phyloP scores from a whole-genome alignment of 345 rosid species.

The Citrus mangshanensis region DNA sequence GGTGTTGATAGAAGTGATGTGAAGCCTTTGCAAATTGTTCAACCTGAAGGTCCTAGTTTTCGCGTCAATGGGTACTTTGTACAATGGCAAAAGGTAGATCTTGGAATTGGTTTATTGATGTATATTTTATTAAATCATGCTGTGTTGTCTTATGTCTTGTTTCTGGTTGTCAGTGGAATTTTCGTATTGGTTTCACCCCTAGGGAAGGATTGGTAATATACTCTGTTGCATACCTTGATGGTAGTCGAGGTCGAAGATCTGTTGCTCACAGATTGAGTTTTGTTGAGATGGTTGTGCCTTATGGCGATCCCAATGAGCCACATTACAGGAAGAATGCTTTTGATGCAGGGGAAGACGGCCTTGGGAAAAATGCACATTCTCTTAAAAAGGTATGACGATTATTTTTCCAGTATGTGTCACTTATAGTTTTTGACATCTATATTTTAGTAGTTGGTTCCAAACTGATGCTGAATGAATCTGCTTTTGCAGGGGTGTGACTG shows the following conservation, averaged over 20 bases:
- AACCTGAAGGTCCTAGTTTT: constrained; percentile 96
- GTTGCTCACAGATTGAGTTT: constrained; percentile 88
- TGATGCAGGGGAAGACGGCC: constrained; percentile 97
- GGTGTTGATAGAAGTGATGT: constrained; percentile 95
- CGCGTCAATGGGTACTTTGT: constrained; percentile 76
- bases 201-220: constrained; percentile 87
- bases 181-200: constrained; percentile 91
- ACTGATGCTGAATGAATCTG: not conserved
- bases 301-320: constrained; percentile 95
- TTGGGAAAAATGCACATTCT: constrained; percentile 94
- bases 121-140: constrained; percentile 7
- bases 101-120: not conserved
- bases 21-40: constrained; percentile 76
- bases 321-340: constrained; percentile 95
- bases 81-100: constrained; percentile 85
- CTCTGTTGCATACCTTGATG: constrained; percentile 89
- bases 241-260: constrained; percentile 86
- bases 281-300: constrained; percentile 96
- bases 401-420: constrained; percentile 14
- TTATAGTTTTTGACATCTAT: not conserved
- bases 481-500: constrained; percentile 78
- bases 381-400: constrained; percentile 65
- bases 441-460: not conserved
- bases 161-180: constrained; percentile 74
- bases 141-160: constrained; percentile 13